A percentile compares a stretch with the other conserved stretches of the same genome.
These are phyloP conservation scores for Massariosphaeria phaeospora DNA, from an alignment of 495 filamentous ascomycete genomes.

Conservation along the genomic window DNA sequence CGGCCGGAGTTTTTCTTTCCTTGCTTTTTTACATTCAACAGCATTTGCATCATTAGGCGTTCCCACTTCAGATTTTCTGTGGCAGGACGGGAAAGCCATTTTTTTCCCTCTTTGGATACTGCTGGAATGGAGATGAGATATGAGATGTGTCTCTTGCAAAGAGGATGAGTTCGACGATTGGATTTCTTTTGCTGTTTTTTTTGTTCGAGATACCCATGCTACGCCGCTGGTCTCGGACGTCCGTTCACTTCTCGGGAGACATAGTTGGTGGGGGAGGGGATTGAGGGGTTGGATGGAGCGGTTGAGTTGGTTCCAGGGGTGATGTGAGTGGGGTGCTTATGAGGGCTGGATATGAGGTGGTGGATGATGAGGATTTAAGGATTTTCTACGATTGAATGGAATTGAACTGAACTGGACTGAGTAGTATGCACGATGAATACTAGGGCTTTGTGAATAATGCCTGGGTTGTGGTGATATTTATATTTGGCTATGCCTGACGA, in stretches of 20 bases:
- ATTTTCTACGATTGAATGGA: no score
- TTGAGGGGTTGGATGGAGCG: no score
- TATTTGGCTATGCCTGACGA: no score
- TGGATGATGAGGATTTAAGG: no score
- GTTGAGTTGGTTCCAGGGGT: no score
- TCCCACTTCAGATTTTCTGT: constrained; percentile 1
- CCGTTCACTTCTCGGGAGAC: constrained; percentile 6
- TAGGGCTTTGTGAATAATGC: no score
- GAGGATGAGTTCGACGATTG: background rate
- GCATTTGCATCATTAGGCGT: constrained; percentile 3
- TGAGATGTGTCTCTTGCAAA: background rate
- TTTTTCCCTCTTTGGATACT: background rate
- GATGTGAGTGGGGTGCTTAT: no score
- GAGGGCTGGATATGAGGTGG: no score
- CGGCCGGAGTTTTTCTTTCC: constrained; percentile 12
- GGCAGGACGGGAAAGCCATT: background rate
- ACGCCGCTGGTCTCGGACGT: constrained; percentile 12
- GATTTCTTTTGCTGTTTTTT: no score
- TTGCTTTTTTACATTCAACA: constrained; percentile 7
- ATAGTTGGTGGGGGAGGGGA: background rate
- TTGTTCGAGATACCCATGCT: constrained; percentile 29
- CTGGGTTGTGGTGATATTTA: no score
- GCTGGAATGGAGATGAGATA: background rate
- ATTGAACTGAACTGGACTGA: no score
- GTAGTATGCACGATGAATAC: no score